Evolutionary conservation across 169 alveolate genomes (phyloP), one percentile per base, ranked within the genome.

Genomic region (Cryptosporidium parvum): DNA sequence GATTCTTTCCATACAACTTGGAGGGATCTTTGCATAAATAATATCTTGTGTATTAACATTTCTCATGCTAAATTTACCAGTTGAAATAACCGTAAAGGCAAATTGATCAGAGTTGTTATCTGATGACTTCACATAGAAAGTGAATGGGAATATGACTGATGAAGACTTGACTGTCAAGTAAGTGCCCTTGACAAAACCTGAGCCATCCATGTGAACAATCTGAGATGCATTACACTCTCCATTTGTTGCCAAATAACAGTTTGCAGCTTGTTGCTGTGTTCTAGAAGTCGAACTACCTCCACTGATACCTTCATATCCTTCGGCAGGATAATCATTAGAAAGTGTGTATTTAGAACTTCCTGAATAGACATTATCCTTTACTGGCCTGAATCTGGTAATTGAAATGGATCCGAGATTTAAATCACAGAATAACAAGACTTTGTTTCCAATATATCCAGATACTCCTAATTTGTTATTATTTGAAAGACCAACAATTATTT

Each of bases 261-360:
- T 80, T 62, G 37, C 58, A 5, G 89, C 56, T n/a, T 80, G 73
- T 26, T 59, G 89, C 26, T 23, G 42, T 65, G 89, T 59, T 80
- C 86, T 73, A 8, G 75, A 80, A n/a, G 48, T 0, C 2, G 80
- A 51, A 45, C 68, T 80, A 62, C 89, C 86, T 73, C 86, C 86
- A 16, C 86, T 73, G 31, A 73, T 73, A 51, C 42, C 10, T 39
- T 37, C 69, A 45, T 80, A 80, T 3, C 89, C 89, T 10, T 80
- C 44, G 12, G 72, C 80, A 26, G 89, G 89, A 65, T 80, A 80
- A 45, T 65, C 89, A 31, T 59, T 37, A 21, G 69, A 23, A 10
- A 65, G 59, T 7, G 62, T 23, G 33, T 59, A 62, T 8, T 7
- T 44, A 65, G 51, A 35, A 18, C 62, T 21, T 61, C n/a, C 51